Evolutionary conservation across 2,329 filamentous ascomycete genomes (phyloP).

Genomic region (Penicillium sp.): DNA sequence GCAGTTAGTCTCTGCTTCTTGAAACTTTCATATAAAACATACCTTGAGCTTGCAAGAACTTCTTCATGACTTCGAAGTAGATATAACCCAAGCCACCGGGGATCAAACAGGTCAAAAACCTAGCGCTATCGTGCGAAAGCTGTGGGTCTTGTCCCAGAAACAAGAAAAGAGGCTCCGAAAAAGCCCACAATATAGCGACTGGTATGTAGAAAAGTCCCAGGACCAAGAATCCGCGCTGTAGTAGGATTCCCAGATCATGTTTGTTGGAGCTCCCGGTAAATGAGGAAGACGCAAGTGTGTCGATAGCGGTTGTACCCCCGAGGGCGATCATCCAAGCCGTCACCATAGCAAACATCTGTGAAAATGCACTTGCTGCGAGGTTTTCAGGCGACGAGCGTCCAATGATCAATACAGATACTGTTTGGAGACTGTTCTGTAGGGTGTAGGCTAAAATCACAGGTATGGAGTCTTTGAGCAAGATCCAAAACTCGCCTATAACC

Average conservation of each 20-base stretch:
- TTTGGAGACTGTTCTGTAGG: conserved; percentile 83
- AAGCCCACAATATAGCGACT: conserved; percentile 73
- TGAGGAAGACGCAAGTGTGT: conserved; percentile 79
- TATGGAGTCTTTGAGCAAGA: conserved; percentile 68
- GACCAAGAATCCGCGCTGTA: conserved; percentile 76
- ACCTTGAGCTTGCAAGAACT: conserved; percentile 62
- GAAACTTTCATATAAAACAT: conserved; percentile 7
- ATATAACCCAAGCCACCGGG: conserved; percentile 84
- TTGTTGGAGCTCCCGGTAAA: conserved; percentile 81
- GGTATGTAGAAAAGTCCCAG: conserved; percentile 72
- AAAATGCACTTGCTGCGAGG: conserved; percentile 79
- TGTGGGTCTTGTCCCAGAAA: conserved; percentile 75
- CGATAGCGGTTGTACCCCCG: conserved; percentile 81
- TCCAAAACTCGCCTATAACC: conserved; percentile 62
- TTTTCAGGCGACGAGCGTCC: conserved; percentile 78
- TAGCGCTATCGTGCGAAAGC: conserved; percentile 71
- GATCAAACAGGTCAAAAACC: conserved; percentile 71
- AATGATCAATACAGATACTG: conserved; percentile 77
- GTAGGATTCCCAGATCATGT: conserved; percentile 73
- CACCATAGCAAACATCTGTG: conserved; percentile 92
- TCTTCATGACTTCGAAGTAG: conserved; percentile 78
- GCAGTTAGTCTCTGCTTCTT: neutral
- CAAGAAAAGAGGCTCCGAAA: conserved; percentile 72
- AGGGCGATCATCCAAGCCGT: conserved; percentile 85
- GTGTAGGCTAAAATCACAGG: conserved; percentile 84